These are phyloP conservation scores for Pseudonitzschia pungens DNA, from an alignment of 108 stramenopile species.

Conservation along the genomic window DNA sequence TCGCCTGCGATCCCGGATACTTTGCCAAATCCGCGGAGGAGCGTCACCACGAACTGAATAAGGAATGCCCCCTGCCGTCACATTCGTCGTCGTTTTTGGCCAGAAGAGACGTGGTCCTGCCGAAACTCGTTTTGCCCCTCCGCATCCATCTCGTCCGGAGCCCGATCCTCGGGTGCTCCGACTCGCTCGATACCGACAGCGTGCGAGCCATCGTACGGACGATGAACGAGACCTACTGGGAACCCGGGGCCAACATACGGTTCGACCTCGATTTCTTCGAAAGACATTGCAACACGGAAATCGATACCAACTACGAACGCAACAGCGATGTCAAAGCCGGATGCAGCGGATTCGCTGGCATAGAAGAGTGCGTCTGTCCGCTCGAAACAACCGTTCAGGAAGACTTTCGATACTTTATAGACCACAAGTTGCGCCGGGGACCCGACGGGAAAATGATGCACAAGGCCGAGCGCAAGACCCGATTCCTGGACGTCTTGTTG, in stretches of 20 bases:
- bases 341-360: background rate
- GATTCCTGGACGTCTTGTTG: background rate
- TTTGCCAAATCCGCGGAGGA: background rate
- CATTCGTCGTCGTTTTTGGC: background rate
- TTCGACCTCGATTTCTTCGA: background rate
- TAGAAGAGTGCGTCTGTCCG: background rate
- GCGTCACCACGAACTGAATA: background rate
- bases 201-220: background rate
- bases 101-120: background rate
- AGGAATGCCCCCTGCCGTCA: background rate
- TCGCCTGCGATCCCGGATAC: background rate
- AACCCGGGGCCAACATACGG: background rate
- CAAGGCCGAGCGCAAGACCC: background rate
- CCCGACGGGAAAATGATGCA: constrained; percentile 7
- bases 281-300: no score
- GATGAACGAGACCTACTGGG: background rate
- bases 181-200: background rate
- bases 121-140: background rate
- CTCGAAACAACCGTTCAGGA: background rate
- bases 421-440: background rate
- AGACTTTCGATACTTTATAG: background rate
- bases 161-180: background rate
- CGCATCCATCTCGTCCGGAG: constrained; percentile 3
- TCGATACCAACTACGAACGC: no score
- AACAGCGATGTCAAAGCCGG: background rate